Conservation (phyloP, 2,329 filamentous ascomycete genomes). For the Sporothrix euskadiensis region DNA sequence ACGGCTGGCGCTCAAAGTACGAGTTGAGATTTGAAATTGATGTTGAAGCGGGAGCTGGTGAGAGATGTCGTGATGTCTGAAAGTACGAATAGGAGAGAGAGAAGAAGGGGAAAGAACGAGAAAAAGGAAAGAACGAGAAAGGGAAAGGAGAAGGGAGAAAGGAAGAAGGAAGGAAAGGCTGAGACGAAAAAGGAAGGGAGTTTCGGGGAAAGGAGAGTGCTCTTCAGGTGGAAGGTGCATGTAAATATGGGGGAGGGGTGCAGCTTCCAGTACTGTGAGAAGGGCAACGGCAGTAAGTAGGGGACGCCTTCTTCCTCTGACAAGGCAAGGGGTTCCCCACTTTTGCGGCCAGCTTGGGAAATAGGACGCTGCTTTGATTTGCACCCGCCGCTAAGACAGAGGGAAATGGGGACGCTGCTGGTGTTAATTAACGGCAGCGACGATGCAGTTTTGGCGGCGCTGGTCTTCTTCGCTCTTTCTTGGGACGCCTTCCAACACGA, state of each 20-base stretch:
- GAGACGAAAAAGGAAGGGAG: conserved; percentile 3
- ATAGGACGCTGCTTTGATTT: conserved; percentile 17
- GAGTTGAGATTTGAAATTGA: background rate
- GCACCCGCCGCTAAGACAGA: conserved; percentile 24
- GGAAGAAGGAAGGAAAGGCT: background rate
- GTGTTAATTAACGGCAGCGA: conserved; percentile 6
- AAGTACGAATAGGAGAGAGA: too few species aligned
- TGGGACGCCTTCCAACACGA: too few species aligned
- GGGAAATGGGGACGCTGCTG: conserved; percentile 21
- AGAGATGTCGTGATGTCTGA: background rate
- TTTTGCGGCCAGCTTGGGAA: conserved; percentile 15
- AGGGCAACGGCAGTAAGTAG: background rate
- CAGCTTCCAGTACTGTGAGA: background rate
- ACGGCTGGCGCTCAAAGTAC: background rate
- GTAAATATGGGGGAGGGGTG: conserved; percentile 22
- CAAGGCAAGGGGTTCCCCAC: conserved; percentile 22
- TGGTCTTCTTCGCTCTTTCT: background rate
- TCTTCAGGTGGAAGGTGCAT: background rate
- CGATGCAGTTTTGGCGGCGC: background rate
- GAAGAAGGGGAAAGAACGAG: background rate
- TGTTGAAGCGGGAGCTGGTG: background rate
- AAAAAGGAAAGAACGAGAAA: background rate
- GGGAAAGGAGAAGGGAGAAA: background rate
- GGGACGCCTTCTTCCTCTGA: background rate
- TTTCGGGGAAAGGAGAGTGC: conserved; percentile 6